Evolutionary conservation across 2,329 filamentous ascomycete species (phyloP), one percentile per base, ranked within the genome.

Genomic region (Arthroderma sp.): DNA sequence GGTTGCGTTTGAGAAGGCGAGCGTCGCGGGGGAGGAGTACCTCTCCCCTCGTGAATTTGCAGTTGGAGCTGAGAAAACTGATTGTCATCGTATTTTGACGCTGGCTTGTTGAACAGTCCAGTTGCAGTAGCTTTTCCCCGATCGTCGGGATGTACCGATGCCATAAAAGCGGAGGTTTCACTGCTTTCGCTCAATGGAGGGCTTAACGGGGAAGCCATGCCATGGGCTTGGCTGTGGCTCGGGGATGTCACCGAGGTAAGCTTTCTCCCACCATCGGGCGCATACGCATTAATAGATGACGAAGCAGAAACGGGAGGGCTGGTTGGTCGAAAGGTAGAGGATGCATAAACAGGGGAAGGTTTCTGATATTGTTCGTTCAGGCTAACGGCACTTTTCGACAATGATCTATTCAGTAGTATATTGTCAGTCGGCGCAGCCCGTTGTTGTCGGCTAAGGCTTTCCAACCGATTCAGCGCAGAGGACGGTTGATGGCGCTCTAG

Each of bases 21-120:
- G 15, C 53, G 54, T 29, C 55, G 56, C n/a, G 51, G 59, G 43
- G 67, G 61, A 31, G 81, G 76, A 0, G 77, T 77, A 45, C 82
- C 81, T 28, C 81, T 75, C 29, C 80, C 83, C 55, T 83, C 77
- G 50, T 89, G 83, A 60, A 94, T 76, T 59, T 87, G 83, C 40
- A 84, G 68, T 56, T 94, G 83, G 38, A 86, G 78, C 57, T 93
- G 82, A 4, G 84, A 76, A 55, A 85, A 95, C 56, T 85, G 83
- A 15, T 81, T 78, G 56, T 95, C 88, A 55, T 94, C 85, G 53
- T 91, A 94, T 5, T 79, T 75, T 42, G 81, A 76, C 1, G 69
- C 66, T 1, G 87, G 84, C 57, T 86, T 86, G 51, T 82, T 82
- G 61, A 82, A 82, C 0, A 78, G 68, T 29, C 78, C 78, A 62